Conservation (phyloP, 2,329 filamentous ascomycete genomes). For the Claviceps sp. region DNA sequence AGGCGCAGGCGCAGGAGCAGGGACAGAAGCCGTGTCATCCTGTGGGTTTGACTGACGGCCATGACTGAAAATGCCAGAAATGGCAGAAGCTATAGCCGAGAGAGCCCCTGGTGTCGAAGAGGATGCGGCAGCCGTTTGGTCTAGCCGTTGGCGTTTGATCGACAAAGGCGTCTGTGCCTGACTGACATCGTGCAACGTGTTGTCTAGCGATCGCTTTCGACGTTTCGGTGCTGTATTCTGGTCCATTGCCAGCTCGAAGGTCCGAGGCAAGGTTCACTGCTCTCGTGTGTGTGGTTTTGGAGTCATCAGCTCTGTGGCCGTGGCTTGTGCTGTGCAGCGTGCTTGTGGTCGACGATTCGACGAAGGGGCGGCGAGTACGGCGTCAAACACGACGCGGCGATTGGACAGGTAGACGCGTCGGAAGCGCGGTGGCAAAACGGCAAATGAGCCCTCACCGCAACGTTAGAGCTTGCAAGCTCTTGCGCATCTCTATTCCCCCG, state of each 20-base stretch:
- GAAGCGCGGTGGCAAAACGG: background rate
- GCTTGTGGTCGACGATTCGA: too few species aligned
- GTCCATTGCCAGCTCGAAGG: conserved; percentile 13
- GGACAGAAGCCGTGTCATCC: conserved; percentile 2
- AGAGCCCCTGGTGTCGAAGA: conserved; percentile 18
- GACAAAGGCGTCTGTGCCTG: conserved; percentile 15
- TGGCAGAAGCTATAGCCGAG: conserved; percentile 18
- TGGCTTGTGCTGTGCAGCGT: background rate
- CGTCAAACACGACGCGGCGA: background rate
- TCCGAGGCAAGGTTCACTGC: background rate
- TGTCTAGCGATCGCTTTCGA: conserved; percentile 7
- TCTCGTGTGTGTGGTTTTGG: background rate
- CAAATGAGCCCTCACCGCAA: too few species aligned
- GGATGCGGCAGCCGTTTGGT: conserved; percentile 12
- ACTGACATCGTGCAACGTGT: conserved; percentile 11
- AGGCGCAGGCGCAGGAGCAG: background rate
- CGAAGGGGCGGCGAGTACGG: background rate
- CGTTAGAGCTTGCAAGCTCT: too few species aligned
- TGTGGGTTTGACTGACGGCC: conserved; percentile 9
- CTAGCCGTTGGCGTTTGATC: conserved; percentile 20
- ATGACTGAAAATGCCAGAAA: conserved; percentile 15
- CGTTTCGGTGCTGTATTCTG: conserved; percentile 10
- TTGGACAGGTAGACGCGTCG: conserved; percentile 4
- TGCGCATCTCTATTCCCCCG: too few species aligned
- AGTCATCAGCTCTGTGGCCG: background rate